phyloP scores from a whole-genome alignment of 2,329 filamentous ascomycete genomes.

The Keithomyces neogunnii region DNA sequence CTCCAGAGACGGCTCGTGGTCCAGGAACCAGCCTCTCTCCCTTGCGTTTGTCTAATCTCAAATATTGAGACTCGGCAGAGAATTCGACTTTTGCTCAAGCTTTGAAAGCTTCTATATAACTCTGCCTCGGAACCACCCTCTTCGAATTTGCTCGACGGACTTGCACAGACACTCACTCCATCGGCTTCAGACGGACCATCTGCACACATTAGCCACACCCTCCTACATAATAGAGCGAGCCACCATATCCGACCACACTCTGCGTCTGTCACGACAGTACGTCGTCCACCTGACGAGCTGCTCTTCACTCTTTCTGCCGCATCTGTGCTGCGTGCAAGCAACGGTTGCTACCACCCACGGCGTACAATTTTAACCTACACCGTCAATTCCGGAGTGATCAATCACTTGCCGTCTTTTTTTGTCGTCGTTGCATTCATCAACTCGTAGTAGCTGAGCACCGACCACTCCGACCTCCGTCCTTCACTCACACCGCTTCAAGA shows the following conservation, averaged over 20 bases:
- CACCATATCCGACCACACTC: neutral
- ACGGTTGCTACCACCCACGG: no score
- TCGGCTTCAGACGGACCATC: no score
- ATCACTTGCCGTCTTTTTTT: neutral
- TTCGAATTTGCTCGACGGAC: neutral
- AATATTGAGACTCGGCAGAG: slow-evolving; percentile 5
- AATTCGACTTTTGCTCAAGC: neutral
- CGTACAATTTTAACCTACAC: neutral
- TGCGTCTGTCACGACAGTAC: no score
- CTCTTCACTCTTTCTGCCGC: neutral
- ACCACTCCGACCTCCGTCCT: neutral
- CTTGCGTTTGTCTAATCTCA: slow-evolving; percentile 7
- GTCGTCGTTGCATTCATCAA: neutral
- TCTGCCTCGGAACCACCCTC: neutral
- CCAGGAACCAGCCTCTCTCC: slow-evolving; percentile 9
- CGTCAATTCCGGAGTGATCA: neutral
- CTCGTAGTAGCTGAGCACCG: neutral
- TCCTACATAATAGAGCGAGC: no score
- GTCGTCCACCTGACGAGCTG: no score
- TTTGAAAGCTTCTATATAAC: slow-evolving; percentile 7
- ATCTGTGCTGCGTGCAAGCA: neutral
- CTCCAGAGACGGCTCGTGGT: slow-evolving; percentile 6
- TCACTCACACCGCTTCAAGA: neutral
- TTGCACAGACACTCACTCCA: neutral
- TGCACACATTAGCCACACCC: no score